Evolutionary conservation across 257 asterid species (phyloP), one percentile per base, ranked within the genome.

Genomic region (Gentiana straminea): DNA sequence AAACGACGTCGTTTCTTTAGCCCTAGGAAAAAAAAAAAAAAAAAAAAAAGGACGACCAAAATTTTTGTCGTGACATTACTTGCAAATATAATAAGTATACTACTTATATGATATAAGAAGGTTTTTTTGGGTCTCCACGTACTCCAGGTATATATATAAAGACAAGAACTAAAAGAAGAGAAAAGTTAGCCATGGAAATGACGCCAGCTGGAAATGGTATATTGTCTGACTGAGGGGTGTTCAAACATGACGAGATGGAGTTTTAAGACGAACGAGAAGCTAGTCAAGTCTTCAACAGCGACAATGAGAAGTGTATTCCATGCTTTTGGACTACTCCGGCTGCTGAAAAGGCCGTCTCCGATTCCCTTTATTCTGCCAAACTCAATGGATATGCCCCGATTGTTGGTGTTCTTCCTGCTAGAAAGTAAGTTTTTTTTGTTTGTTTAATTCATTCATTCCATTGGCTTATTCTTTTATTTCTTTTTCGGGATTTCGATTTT

Each of bases 361-460:
- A 72, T 49, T 80, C 95, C 58, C 45, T 85, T 7, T 76, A 69
- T 52, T 75, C 95, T 59, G 79, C 80, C 48, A 65, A 69, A 15
- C 83, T 75, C 78, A 79, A 89, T 66, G 86, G 97, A 11, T 89
- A 85, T 72, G 59, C 86, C 63, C 59, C 89, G 64, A 58, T 80
- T 60, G 76, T 70, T 53, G 97, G 97, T 11, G 68, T 81, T 43
- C 81, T 75, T 10, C 52, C 79, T 3, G 85, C 86, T 3, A 81
- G 95, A 67, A 76, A 77, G 97, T 87, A 54, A 47, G 49, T 6
- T 24, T 15, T 5, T 44, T 24, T n/a, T 49, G 32, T 49, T 49
- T 13, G 15, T 33, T 8, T 12, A 3, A 1, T 50, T 3, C 35
- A 5, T n/a, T 46, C 6, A 13, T 37, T 24, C 15, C 3, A 55